phyloP scores from a whole-genome alignment of 768 basidiomycete species.

The Scleroderma citrinum region DNA sequence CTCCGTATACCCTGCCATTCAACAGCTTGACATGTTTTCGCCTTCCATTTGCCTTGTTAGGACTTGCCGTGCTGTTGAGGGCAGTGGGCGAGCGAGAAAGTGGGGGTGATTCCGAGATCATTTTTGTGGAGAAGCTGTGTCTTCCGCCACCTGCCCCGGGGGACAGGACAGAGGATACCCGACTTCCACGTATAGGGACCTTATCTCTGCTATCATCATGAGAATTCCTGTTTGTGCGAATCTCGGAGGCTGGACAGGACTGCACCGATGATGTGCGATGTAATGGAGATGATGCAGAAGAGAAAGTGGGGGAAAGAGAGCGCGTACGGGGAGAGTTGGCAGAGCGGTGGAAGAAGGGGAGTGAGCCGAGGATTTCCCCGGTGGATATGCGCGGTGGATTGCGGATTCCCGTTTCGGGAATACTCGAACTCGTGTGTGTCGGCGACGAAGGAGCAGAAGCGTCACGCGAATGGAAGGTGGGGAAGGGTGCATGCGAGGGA shows the following conservation, averaged over 20 bases:
- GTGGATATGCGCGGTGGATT: conserved; percentile 16
- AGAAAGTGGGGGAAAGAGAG: background rate
- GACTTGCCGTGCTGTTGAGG: background rate
- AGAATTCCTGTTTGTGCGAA: background rate
- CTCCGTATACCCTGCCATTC: conserved; percentile 83
- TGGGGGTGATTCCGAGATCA: conserved; percentile 2
- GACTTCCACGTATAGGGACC: background rate
- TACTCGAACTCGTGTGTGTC: conserved; percentile 10
- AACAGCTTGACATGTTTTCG: conserved; percentile 55
- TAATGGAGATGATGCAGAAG: background rate
- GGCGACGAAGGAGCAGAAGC: conserved; percentile 14
- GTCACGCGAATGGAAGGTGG: conserved; percentile 9
- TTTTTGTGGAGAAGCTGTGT: conserved; percentile 13
- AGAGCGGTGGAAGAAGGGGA: background rate
- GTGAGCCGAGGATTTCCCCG: background rate
- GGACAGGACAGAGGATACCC: conserved; percentile 16
- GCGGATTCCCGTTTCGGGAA: conserved; percentile 7
- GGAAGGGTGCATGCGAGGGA: background rate
- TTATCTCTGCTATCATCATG: too few species aligned
- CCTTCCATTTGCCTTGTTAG: conserved; percentile 2
- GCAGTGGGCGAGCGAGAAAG: conserved; percentile 2
- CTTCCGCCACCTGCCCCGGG: conserved; percentile 27
- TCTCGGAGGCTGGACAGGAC: background rate
- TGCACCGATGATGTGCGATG: conserved; percentile 1
- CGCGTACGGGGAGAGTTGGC: background rate